Percentiles rank a stretch among this genome's conserved stretches.
Evolutionary conservation across 2,329 filamentous ascomycete genomes (phyloP).

Genomic region (Akanthomyces lecanii): DNA sequence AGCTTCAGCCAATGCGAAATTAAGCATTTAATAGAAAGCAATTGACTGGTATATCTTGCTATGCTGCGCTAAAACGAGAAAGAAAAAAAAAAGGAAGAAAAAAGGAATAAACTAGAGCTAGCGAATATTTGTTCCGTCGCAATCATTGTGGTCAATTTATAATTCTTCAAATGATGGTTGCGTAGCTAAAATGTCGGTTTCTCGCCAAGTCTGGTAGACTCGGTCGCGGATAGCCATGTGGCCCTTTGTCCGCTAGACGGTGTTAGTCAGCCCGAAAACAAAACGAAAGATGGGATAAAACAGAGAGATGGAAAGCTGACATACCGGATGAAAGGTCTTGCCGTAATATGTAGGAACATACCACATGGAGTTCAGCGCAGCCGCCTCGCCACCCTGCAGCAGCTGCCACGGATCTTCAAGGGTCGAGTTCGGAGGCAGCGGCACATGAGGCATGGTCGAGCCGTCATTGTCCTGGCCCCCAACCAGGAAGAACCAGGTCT

Average conservation of each 20-base stretch:
- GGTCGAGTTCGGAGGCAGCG: constrained; percentile 28
- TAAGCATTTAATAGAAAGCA: too few relatives aligned
- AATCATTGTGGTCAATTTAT: neutral
- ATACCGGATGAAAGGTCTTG: constrained; percentile 42
- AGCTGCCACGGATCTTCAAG: constrained; percentile 35
- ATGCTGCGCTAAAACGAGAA: neutral
- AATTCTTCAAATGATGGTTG: constrained; percentile 3
- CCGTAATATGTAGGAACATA: constrained; percentile 45
- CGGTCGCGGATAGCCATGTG: constrained; percentile 33
- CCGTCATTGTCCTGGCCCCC: constrained; percentile 38
- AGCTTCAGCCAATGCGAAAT: too few relatives aligned
- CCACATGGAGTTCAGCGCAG: constrained; percentile 37
- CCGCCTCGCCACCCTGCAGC: constrained; percentile 29
- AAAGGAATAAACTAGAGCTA: neutral
- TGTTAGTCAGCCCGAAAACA: neutral
- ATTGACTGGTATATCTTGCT: neutral
- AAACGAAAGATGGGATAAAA: neutral
- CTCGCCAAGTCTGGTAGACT: constrained; percentile 24
- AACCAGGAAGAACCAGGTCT: constrained; percentile 47
- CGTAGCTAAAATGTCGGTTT: constrained; percentile 12
- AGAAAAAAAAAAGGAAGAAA: neutral
- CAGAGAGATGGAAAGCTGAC: constrained; percentile 1
- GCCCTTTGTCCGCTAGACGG: constrained; percentile 32
- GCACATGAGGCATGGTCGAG: constrained; percentile 17
- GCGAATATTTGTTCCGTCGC: neutral